Evolutionary conservation across 2,329 filamentous ascomycete species (phyloP).

Genomic region (Pseudopyricularia cyperi): DNA sequence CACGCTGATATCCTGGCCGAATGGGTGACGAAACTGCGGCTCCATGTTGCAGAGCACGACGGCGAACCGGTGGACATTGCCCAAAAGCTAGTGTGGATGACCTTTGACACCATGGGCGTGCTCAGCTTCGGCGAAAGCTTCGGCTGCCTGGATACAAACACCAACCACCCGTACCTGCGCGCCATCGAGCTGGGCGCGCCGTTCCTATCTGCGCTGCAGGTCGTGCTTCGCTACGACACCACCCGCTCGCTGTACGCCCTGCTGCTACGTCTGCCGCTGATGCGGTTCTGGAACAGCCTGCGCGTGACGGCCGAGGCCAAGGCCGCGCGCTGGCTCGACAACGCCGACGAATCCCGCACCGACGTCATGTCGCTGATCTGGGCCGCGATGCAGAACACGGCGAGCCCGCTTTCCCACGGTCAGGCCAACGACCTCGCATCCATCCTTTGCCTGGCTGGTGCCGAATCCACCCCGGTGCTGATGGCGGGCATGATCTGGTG

Average conservation of each 20-base stretch:
- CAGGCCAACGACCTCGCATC: neutral
- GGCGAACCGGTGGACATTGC: conserved; percentile 10
- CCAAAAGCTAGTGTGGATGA: conserved; percentile 12
- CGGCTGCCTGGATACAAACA: conserved; percentile 17
- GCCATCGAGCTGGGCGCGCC: neutral
- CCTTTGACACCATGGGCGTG: conserved; percentile 10
- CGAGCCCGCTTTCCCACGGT: neutral
- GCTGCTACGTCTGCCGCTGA: neutral
- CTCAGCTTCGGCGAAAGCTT: conserved; percentile 26
- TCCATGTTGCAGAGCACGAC: conserved; percentile 8
- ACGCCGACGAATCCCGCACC: neutral
- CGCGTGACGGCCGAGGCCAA: conserved; percentile 12
- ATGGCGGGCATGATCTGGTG: conserved; percentile 14
- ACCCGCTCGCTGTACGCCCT: neutral
- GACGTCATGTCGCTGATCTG: neutral
- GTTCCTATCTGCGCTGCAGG: neutral
- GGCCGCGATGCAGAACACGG: neutral
- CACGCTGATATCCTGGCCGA: conserved; percentile 12
- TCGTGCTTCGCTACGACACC: neutral
- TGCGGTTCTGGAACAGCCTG: neutral
- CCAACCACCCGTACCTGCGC: neutral
- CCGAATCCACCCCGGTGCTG: conserved; percentile 34
- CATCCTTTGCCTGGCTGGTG: conserved; percentile 20
- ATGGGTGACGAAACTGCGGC: conserved; percentile 8
- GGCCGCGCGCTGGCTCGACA: conserved; percentile 2